A percentile compares a stretch with the other conserved stretches of the same genome.
These are phyloP conservation scores for Saccharomyces pastorianus DNA, from an alignment of 1,139 yeast genomes.

Conservation along the genomic window DNA sequence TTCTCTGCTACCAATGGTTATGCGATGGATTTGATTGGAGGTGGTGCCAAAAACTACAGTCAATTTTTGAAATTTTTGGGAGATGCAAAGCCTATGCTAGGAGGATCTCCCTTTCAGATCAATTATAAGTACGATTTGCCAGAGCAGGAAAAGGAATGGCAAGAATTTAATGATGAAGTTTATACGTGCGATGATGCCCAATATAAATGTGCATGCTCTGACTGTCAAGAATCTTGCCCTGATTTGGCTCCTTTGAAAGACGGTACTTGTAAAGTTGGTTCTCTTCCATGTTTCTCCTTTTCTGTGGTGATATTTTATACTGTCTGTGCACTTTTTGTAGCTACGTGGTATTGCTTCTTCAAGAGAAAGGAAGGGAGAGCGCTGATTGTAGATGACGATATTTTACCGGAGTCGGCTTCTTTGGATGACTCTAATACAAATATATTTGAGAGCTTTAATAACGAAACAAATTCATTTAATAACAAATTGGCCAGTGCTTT, in stretches of 20 bases:
- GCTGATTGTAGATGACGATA: constrained; percentile 13
- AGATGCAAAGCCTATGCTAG: constrained; percentile 85
- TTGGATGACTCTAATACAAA: constrained; percentile 6
- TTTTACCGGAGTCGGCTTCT: constrained; percentile 10
- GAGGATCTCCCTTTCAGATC: constrained; percentile 94
- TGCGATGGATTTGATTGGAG: constrained; percentile 96
- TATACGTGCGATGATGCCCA: constrained; percentile 48
- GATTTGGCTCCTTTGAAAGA: constrained; percentile 40
- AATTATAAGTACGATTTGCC: constrained; percentile 49
- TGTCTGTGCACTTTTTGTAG: constrained; percentile 33
- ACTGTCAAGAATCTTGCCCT: constrained; percentile 80
- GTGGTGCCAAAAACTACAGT: constrained; percentile 73
- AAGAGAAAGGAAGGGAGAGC: constrained; percentile 17
- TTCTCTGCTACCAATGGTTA: constrained; percentile 92
- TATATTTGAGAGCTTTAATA: constrained; percentile 13
- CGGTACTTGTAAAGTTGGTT: constrained; percentile 47
- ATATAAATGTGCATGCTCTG: constrained; percentile 83
- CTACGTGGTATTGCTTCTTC: constrained; percentile 31
- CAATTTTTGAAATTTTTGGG: constrained; percentile 82
- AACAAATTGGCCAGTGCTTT: constrained; percentile 26
- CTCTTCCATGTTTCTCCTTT: constrained; percentile 67
- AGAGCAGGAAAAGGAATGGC: constrained; percentile 27
- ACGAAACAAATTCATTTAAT: constrained; percentile 11
- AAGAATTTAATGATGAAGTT: constrained; percentile 24
- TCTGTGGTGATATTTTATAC: constrained; percentile 48